Evolutionary conservation across 805 yeast species (phyloP), one percentile per base, ranked within the genome.

Genomic region (Suhomyces faveliae): DNA sequence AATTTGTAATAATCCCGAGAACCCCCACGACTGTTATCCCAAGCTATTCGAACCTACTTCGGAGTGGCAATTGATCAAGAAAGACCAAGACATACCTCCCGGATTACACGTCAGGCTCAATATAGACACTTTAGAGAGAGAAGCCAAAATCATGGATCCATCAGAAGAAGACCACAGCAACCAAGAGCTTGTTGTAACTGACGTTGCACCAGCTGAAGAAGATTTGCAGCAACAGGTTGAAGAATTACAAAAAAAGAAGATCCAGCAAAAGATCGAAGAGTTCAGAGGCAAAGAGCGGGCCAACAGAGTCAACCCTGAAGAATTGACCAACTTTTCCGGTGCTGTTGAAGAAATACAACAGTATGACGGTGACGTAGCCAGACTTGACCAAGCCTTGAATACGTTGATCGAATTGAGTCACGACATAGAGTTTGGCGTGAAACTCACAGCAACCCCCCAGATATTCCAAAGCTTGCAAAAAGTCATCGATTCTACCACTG

Each of bases 31-130:
- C 50, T 87, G 92, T 57, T 86, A 86, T 58, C 86, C 88, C 1
- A 66, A 67, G 38, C 51, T 78, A 2, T 89, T 90, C 59, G 78
- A 66, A 33, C 87, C 97, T 1, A 66, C 83, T 0, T 51, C 60
- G 1, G 80, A 85, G 53, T 91, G 96, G 96, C 81, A 83, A 67
- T 60, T 60, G 1, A 78, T 91, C 4, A 73, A 68, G 54, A 84
- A 79, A 42, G 89, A 84, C n/a, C 96, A 89, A 58, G 74, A 78
- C 6, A 74, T 91, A 3, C 96, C 97, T 0, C 79, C 79, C 5
- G 98, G 97, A 0, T 66, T 87, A 27, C 91, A 87, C 63, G 80
- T 90, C 10, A 74, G 88, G 53, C 57, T 91, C 55, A 84, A 89
- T 61, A 66, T 90, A 48, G 88, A 84, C n/a, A 83, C 90, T 0